phyloP scores from a whole-genome alignment of 805 yeast species.

The Barnettozyma siamensis region DNA sequence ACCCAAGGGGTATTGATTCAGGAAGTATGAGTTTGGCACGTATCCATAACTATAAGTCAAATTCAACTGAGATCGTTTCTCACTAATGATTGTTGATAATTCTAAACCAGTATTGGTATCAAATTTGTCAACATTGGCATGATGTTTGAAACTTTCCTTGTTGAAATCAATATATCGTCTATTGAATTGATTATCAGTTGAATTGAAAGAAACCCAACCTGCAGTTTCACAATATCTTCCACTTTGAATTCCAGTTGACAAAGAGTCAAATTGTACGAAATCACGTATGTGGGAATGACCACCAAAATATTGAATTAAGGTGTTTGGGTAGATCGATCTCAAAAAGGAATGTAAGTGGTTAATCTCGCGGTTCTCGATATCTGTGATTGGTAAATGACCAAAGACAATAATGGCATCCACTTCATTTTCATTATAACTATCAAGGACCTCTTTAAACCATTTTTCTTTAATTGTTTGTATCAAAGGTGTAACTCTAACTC shows the following conservation, averaged over 20 bases:
- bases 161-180: constrained; percentile 85
- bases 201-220: constrained; percentile 71
- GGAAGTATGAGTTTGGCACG: constrained; percentile 61
- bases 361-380: constrained; percentile 29
- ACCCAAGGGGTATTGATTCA: constrained; percentile 61
- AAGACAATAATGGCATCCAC: constrained; percentile 65
- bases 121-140: constrained; percentile 39
- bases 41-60: constrained; percentile 55
- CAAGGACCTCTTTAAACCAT: constrained; percentile 57
- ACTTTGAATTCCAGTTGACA: constrained; percentile 78
- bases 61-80: constrained; percentile 41
- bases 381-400: constrained; percentile 73
- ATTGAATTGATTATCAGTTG: constrained; percentile 31
- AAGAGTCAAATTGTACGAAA: constrained; percentile 59
- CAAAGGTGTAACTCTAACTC: constrained; percentile 61
- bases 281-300: constrained; percentile 94
- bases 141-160: constrained; percentile 61
- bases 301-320: constrained; percentile 79
- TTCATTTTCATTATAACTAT: constrained; percentile 29
- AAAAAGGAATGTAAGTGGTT: constrained; percentile 36
- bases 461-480: constrained; percentile 43
- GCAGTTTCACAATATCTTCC: constrained; percentile 91
- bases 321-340: constrained; percentile 53
- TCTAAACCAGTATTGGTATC: constrained; percentile 49
- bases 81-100: constrained; percentile 39